These are phyloP conservation scores for Yamadazyma diddensiae DNA, from an alignment of 1,139 yeast species.

Conservation along the genomic window DNA sequence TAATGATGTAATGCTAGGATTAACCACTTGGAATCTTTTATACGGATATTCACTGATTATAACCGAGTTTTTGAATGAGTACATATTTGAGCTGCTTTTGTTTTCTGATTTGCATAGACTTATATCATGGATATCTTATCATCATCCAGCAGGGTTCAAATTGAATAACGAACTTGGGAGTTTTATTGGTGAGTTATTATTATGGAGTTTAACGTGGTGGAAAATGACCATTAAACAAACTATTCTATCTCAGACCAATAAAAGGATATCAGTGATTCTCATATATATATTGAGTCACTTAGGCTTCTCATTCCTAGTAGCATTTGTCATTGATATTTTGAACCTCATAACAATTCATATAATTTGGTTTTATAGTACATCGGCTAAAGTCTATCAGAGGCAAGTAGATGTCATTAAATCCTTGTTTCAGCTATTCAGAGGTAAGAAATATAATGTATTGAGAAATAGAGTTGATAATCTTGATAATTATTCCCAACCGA, in stretches of 20 bases:
- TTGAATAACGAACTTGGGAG: constrained; percentile 81
- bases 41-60: constrained; percentile 41
- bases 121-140: constrained; percentile 71
- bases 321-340: constrained; percentile 62
- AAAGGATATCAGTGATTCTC: constrained; percentile 4
- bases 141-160: constrained; percentile 92
- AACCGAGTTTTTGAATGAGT: constrained; percentile 29
- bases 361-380: constrained; percentile 71
- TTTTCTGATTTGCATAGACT: constrained; percentile 39
- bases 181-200: constrained; percentile 80
- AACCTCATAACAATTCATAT: constrained; percentile 69
- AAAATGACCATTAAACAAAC: constrained; percentile 22
- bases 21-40: constrained; percentile 53
- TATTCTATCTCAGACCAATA: constrained; percentile 5
- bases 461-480: constrained; percentile 75
- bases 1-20: constrained; percentile 79
- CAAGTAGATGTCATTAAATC: constrained; percentile 69
- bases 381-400: constrained; percentile 76
- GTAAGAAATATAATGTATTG: constrained; percentile 81
- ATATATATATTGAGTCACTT: constrained; percentile 25
- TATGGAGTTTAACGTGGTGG: constrained; percentile 85
- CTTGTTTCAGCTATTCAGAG: constrained; percentile 81
- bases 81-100: constrained; percentile 31
- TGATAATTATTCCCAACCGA: constrained; percentile 47
- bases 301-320: constrained; percentile 69